Evolutionary conservation across 73 alveolate species (phyloP).

Genomic region (Uronychia binucleata): DNA sequence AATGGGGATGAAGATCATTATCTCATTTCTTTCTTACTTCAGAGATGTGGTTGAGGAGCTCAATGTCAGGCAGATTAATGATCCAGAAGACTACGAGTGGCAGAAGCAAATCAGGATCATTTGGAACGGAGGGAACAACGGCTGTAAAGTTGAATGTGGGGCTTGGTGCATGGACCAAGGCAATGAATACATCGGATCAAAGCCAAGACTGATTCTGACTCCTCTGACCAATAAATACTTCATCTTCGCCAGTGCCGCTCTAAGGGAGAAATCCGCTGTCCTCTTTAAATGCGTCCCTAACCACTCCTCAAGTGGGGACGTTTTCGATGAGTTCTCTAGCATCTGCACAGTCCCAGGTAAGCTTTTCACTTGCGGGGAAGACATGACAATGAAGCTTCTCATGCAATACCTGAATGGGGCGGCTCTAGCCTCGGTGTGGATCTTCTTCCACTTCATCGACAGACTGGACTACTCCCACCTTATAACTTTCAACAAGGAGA

Average conservation of each 20-base stretch:
- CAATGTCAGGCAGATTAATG: slow-evolving; percentile 26
- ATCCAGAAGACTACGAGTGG: slow-evolving; percentile 68
- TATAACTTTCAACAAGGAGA: slow-evolving; percentile 59
- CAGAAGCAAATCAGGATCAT: slow-evolving; percentile 51
- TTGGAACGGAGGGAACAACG: slow-evolving; percentile 68
- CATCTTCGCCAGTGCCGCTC: slow-evolving; percentile 57
- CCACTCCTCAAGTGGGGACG: slow-evolving; percentile 39
- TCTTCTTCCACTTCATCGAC: slow-evolving; percentile 57
- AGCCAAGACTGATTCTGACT: slow-evolving; percentile 37
- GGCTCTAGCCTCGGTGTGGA: slow-evolving; percentile 69
- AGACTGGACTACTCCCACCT: slow-evolving; percentile 26
- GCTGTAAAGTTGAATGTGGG: slow-evolving; percentile 70
- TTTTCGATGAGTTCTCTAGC: slow-evolving; percentile 63
- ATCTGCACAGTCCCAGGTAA: slow-evolving; percentile 56
- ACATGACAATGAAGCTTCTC: slow-evolving; percentile 17
- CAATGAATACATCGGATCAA: slow-evolving; percentile 71
- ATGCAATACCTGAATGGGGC: slow-evolving; percentile 75
- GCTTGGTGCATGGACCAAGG: slow-evolving; percentile 57
- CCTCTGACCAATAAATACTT: slow-evolving; percentile 76
- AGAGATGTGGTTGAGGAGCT: slow-evolving; percentile 63
- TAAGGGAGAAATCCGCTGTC: slow-evolving; percentile 72
- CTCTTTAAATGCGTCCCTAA: slow-evolving; percentile 54
- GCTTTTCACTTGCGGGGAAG: slow-evolving; percentile 17
- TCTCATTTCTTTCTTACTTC: slow-evolving; percentile 45
- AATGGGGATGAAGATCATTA: slow-evolving; percentile 53